These are phyloP conservation scores for Leptographium wingfieldii DNA, from an alignment of 2,329 filamentous ascomycete genomes.

Conservation along the genomic window DNA sequence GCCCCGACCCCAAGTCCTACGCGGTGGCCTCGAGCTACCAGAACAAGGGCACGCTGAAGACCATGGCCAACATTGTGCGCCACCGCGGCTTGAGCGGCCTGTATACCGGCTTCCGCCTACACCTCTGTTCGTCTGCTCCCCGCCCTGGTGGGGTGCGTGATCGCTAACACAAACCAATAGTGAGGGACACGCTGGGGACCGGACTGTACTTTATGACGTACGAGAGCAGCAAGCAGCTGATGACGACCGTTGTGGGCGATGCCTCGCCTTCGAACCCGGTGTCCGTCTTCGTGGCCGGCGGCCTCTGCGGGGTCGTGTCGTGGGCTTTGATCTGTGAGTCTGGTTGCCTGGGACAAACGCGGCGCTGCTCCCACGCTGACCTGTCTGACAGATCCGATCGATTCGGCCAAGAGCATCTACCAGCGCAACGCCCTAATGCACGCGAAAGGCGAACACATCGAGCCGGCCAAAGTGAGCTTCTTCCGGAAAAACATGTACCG, in stretches of 20 bases:
- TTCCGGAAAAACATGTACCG: slow-evolving; percentile 70
- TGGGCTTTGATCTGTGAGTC: slow-evolving; percentile 62
- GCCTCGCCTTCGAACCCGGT: slow-evolving; percentile 65
- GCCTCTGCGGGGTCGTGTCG: slow-evolving; percentile 69
- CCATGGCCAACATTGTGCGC: slow-evolving; percentile 63
- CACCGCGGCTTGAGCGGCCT: slow-evolving; percentile 61
- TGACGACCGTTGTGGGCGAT: slow-evolving; percentile 61
- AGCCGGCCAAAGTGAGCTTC: slow-evolving; percentile 63
- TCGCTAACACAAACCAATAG: slow-evolving; percentile 24
- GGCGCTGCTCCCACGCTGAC: not conserved
- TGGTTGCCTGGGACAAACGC: not conserved
- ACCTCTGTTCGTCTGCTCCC: slow-evolving; percentile 49
- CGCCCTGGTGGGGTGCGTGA: not conserved
- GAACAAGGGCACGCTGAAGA: slow-evolving; percentile 65
- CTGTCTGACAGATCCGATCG: slow-evolving; percentile 47
- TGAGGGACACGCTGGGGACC: slow-evolving; percentile 73
- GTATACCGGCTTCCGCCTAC: slow-evolving; percentile 69
- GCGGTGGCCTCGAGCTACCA: slow-evolving; percentile 57
- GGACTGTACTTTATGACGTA: slow-evolving; percentile 84
- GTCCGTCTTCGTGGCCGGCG: slow-evolving; percentile 66
- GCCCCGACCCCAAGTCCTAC: slow-evolving; percentile 35
- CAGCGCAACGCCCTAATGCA: slow-evolving; percentile 68
- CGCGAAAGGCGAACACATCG: slow-evolving; percentile 49
- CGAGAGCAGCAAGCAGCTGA: slow-evolving; percentile 71
- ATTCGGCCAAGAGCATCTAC: slow-evolving; percentile 76